Evolutionary conservation across 192 early-diverging fungal genomes (phyloP).

Genomic region (Podila verticillata): DNA sequence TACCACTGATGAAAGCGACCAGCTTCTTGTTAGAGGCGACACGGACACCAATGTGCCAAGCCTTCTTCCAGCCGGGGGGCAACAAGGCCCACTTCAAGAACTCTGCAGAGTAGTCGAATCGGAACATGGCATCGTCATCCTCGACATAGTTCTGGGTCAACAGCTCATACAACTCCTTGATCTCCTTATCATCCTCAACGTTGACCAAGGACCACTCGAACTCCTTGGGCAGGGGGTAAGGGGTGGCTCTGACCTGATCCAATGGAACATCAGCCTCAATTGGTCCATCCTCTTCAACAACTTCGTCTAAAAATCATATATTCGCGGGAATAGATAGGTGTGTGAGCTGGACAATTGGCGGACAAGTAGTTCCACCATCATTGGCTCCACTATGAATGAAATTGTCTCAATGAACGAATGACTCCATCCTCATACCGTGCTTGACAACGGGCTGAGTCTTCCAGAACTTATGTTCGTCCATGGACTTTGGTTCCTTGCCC

Average conservation of each 20-base stretch:
- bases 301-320: constrained; percentile 66
- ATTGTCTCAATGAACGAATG: background rate
- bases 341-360: too few species aligned
- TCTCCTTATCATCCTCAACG: constrained; percentile 76
- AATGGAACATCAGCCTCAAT: constrained; percentile 80
- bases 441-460: constrained; percentile 94
- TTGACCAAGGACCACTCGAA: constrained; percentile 92
- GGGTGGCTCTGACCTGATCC: constrained; percentile 83
- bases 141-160: constrained; percentile 97
- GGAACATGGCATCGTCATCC: constrained; percentile 94
- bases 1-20: constrained; percentile 96
- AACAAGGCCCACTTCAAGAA: constrained; percentile 96
- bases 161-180: constrained; percentile 91
- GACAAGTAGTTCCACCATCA: too few species aligned
- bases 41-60: constrained; percentile 95
- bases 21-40: constrained; percentile 81
- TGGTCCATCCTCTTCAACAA: constrained; percentile 76
- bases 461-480: constrained; percentile 92
- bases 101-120: constrained; percentile 94
- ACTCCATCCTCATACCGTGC: constrained; percentile 56
- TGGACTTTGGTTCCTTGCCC: constrained; percentile 55
- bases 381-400: too few species aligned
- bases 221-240: constrained; percentile 86
- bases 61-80: constrained; percentile 89
- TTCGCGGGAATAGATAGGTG: too few species aligned